Evolutionary conservation across 805 yeast genomes (phyloP).

Genomic region (Starmerella bacillaris): DNA sequence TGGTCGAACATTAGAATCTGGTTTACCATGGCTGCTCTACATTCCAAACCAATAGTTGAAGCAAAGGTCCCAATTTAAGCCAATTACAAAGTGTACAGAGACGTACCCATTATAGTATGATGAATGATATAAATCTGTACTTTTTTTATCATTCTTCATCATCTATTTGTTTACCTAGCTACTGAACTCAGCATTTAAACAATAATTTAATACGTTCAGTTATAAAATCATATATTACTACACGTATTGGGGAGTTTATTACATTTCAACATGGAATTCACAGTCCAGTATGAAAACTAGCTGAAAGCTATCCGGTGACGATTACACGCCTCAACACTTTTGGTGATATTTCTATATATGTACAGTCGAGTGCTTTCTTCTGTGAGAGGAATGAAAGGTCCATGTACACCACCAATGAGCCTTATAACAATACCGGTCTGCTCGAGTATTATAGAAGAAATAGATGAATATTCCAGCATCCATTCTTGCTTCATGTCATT

Average conservation of each 20-base stretch:
- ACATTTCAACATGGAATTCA: not conserved
- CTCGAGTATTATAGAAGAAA: slow-evolving; percentile 58
- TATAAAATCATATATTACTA: not conserved
- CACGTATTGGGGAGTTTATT: not conserved
- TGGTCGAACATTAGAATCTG: no score
- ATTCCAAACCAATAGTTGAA: no score
- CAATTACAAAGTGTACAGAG: no score
- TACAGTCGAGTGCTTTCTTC: slow-evolving; percentile 45
- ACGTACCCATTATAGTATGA: no score
- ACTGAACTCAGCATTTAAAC: not conserved
- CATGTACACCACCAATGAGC: slow-evolving; percentile 35
- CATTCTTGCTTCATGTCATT: slow-evolving; percentile 47
- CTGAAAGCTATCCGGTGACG: slow-evolving; percentile 15
- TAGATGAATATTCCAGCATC: slow-evolving; percentile 46
- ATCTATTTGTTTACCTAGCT: slow-evolving; percentile 7
- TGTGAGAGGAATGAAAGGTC: slow-evolving; percentile 68
- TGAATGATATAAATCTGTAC: no score
- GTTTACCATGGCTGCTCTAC: no score
- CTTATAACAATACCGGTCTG: slow-evolving; percentile 59
- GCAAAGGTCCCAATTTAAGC: no score
- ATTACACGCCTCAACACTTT: slow-evolving; percentile 70
- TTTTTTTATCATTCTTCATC: no score
- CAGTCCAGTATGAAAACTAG: slow-evolving; percentile 5
- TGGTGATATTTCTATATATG: slow-evolving; percentile 52
- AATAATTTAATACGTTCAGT: not conserved